Percentiles rank a stretch among this genome's conserved stretches.
These are phyloP conservation scores for Wilcoxina mikolae DNA, from an alignment of 495 filamentous ascomycete genomes.

Conservation along the genomic window DNA sequence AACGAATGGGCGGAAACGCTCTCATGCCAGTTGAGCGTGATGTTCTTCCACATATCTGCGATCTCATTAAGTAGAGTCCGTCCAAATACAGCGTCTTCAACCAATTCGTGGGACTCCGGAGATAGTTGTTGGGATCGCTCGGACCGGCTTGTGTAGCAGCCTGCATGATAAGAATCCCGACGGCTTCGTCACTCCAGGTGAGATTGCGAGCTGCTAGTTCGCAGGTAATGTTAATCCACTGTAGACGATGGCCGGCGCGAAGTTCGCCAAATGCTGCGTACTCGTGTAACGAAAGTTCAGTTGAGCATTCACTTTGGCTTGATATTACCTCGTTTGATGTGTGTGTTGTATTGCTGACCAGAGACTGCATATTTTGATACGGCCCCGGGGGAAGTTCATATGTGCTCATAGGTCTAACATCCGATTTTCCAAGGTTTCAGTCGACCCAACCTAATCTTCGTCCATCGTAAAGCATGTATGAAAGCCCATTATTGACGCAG, in stretches of 20 bases:
- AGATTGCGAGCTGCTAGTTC: constrained; percentile 37
- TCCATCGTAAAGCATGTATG: constrained; percentile 27
- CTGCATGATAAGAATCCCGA: constrained; percentile 36
- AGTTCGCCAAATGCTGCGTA: constrained; percentile 37
- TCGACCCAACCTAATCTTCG: constrained; percentile 21
- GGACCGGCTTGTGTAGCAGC: constrained; percentile 38
- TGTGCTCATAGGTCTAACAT: constrained; percentile 25
- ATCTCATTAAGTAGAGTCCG: constrained; percentile 17
- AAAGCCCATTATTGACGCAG: constrained; percentile 35
- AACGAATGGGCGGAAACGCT: constrained; percentile 31
- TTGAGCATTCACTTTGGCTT: constrained; percentile 33
- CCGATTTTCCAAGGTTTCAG: constrained; percentile 16
- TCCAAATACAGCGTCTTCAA: constrained; percentile 23
- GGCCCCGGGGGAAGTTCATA: constrained; percentile 28
- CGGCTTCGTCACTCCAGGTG: constrained; percentile 36
- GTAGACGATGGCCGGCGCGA: constrained; percentile 36
- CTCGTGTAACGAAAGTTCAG: constrained; percentile 36
- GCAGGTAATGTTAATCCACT: constrained; percentile 43
- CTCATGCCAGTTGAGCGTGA: constrained; percentile 40
- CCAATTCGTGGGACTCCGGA: constrained; percentile 13
- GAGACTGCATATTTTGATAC: constrained; percentile 28
- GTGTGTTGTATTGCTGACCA: constrained; percentile 28
- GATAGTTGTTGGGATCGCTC: constrained; percentile 6
- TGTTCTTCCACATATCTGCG: constrained; percentile 6
- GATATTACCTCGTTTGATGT: constrained; percentile 36